A percentile compares a stretch with the other conserved stretches of the same genome.
Evolutionary conservation across 139 green algal species (phyloP).

Genomic region (Spirogloea muscicola): DNA sequence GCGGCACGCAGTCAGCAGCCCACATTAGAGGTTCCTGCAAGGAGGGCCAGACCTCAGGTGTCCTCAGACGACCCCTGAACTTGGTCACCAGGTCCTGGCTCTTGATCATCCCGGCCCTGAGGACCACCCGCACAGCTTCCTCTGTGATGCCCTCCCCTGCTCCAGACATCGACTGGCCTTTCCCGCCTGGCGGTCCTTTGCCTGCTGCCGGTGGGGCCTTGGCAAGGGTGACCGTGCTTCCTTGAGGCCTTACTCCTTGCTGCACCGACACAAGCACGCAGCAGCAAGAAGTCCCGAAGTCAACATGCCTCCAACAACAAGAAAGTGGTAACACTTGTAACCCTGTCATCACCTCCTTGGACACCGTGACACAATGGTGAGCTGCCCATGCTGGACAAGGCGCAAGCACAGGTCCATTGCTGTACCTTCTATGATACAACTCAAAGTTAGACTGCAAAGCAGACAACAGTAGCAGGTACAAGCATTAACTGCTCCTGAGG

Average conservation of each 20-base stretch:
- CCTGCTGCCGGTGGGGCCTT: not conserved
- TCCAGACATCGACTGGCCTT: no score
- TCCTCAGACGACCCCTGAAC: not conserved
- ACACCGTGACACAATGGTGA: no score
- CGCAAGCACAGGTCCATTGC: no score
- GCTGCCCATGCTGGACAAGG: no score
- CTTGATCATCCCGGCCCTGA: not conserved
- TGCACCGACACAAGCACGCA: not conserved
- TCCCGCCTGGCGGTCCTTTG: no score
- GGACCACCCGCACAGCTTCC: not conserved
- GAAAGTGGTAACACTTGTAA: not conserved
- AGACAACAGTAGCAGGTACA: no score
- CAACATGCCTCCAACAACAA: not conserved
- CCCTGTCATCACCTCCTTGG: no score
- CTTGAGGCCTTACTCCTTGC: not conserved
- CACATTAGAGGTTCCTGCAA: no score
- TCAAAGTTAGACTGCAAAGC: no score
- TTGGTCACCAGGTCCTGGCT: constrained; percentile 2
- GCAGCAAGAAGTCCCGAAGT: not conserved
- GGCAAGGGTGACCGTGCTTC: not conserved
- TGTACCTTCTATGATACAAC: no score
- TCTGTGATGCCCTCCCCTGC: not conserved
- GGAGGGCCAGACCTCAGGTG: not conserved
- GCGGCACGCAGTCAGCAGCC: no score
- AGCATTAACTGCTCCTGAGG: no score